Percentiles rank a stretch among this genome's conserved stretches.
These are phyloP conservation scores for Diaporthe destruens DNA, from an alignment of 2,329 filamentous ascomycete species.

Conservation along the genomic window DNA sequence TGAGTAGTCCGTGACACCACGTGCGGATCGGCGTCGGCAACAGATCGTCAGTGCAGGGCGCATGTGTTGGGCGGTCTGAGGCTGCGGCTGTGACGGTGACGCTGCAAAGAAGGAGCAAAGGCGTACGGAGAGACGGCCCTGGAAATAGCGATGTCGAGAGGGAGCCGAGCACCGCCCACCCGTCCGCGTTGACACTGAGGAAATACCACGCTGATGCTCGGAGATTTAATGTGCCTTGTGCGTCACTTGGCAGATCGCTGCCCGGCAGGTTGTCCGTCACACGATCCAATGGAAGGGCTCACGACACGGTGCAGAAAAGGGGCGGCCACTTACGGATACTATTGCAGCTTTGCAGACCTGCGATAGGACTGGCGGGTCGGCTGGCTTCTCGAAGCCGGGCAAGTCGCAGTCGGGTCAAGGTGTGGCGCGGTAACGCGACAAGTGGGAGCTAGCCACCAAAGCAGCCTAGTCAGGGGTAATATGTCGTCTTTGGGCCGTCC, in stretches of 20 bases:
- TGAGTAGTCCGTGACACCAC: slow-evolving; percentile 12
- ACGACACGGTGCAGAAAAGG: slow-evolving; percentile 10
- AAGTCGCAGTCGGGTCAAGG: background rate
- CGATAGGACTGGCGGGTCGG: background rate
- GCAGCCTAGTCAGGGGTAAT: slow-evolving; percentile 40
- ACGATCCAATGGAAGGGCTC: slow-evolving; percentile 13
- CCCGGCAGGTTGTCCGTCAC: slow-evolving; percentile 19
- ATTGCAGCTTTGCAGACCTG: slow-evolving; percentile 9
- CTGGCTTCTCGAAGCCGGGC: background rate
- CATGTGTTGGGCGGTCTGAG: slow-evolving; percentile 22
- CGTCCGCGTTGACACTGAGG: slow-evolving; percentile 15
- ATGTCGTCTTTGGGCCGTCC: slow-evolving; percentile 14
- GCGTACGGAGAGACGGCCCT: background rate
- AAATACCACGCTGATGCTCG: slow-evolving; percentile 35
- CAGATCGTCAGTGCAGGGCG: slow-evolving; percentile 34
- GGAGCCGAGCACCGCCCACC: background rate
- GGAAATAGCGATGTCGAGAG: slow-evolving; percentile 10
- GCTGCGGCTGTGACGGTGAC: slow-evolving; percentile 28
- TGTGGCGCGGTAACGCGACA: slow-evolving; percentile 19
- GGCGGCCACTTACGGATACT: slow-evolving; percentile 25
- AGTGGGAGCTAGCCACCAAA: slow-evolving; percentile 32
- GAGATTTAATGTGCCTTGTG: slow-evolving; percentile 41
- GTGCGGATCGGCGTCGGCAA: slow-evolving; percentile 36
- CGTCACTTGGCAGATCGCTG: slow-evolving; percentile 37
- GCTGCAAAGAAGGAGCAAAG: slow-evolving; percentile 21